Percentiles rank a stretch among this genome's conserved stretches.
These are phyloP conservation scores for Saccharomycopsis babjevae DNA, from an alignment of 805 yeast species.

Conservation along the genomic window DNA sequence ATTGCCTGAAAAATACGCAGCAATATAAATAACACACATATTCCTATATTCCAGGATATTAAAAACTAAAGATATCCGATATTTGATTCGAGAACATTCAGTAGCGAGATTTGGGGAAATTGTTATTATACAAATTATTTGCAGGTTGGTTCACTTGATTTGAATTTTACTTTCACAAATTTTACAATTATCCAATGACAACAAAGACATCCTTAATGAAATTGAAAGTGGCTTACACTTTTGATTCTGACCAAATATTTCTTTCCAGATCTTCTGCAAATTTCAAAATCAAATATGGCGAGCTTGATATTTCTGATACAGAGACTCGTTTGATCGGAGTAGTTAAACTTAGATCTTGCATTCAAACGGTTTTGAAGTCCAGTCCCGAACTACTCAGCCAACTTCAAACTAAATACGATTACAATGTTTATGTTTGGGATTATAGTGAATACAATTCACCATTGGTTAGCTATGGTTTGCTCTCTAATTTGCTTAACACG, in stretches of 20 bases:
- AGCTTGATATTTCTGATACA: slow-evolving; percentile 13
- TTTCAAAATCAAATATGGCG: slow-evolving; percentile 15
- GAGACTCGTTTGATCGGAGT: slow-evolving; percentile 16
- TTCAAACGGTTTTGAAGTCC: slow-evolving; percentile 11
- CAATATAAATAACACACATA: neutral
- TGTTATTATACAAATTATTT: neutral
- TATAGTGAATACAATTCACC: slow-evolving; percentile 17
- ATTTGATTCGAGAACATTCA: too few relatives aligned
- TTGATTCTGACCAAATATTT: slow-evolving; percentile 14
- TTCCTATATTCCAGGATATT: neutral
- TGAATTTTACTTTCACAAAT: neutral
- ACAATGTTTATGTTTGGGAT: slow-evolving; percentile 17
- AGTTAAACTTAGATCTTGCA: slow-evolving; percentile 11
- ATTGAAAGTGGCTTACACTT: slow-evolving; percentile 16
- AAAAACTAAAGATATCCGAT: too few relatives aligned
- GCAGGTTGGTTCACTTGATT: neutral
- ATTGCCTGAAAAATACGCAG: neutral
- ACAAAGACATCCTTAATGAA: slow-evolving; percentile 17
- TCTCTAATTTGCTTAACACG: slow-evolving; percentile 12
- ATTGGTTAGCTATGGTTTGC: slow-evolving; percentile 16
- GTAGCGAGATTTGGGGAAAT: too few relatives aligned
- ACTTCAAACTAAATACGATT: slow-evolving; percentile 11
- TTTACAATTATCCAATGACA: slow-evolving; percentile 5
- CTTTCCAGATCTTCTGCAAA: slow-evolving; percentile 5
- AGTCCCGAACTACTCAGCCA: slow-evolving; percentile 14